Evolutionary conservation across 2,329 filamentous ascomycete species (phyloP).

Genomic region (Leptodontidium sp.): DNA sequence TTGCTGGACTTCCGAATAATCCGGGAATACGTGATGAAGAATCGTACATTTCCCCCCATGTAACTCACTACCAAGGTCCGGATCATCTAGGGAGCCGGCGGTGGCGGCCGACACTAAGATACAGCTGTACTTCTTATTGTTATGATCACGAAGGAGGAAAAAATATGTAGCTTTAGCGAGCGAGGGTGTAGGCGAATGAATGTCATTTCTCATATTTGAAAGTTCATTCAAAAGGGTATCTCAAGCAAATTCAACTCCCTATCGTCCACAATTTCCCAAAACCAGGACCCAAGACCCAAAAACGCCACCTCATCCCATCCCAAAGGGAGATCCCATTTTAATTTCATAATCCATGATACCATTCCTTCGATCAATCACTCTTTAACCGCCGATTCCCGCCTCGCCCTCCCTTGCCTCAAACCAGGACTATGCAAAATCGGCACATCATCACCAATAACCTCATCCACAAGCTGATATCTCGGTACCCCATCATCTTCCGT

Average conservation of each 20-base stretch:
- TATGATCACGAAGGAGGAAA: no score
- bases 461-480: conserved; percentile 30
- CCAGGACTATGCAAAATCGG: conserved; percentile 28
- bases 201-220: neutral
- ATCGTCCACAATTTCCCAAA: neutral
- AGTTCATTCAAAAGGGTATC: neutral
- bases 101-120: no score
- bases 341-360: neutral
- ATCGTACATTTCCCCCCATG: no score
- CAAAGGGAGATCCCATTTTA: neutral
- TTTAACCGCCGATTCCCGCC: conserved; percentile 4
- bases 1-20: no score
- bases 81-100: no score
- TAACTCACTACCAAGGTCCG: no score
- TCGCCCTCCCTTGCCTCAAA: conserved; percentile 7
- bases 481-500: neutral
- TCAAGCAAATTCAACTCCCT: neutral
- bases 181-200: neutral
- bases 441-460: conserved; percentile 29
- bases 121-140: no score
- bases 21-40: no score
- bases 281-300: neutral
- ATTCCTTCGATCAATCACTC: neutral
- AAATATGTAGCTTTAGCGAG: neutral
- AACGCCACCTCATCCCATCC: neutral